Percentiles rank a stretch among this genome's conserved stretches.
Conservation (phyloP, 2,329 filamentous ascomycete genomes). For the Clonostachys rhizophaga region DNA sequence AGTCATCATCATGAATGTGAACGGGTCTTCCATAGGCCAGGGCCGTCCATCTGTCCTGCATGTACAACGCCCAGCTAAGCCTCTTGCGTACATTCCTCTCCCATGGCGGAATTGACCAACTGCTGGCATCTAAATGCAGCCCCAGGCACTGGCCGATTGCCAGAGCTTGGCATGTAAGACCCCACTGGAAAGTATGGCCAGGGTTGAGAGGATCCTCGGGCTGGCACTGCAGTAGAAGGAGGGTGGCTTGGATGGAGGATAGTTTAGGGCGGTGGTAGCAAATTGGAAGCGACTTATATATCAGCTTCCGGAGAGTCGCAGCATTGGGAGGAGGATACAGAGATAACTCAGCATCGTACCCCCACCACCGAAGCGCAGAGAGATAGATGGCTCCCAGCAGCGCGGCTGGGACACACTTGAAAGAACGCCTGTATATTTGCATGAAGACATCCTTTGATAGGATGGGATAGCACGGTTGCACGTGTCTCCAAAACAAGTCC, state of each 20-base stretch:
- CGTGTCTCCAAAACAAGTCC: slow-evolving; percentile 56
- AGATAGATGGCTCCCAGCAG: slow-evolving; percentile 51
- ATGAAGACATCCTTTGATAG: slow-evolving; percentile 49
- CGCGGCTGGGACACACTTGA: slow-evolving; percentile 45
- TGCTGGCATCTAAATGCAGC: slow-evolving; percentile 44
- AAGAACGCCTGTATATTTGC: slow-evolving; percentile 43
- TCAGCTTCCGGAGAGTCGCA: slow-evolving; percentile 19
- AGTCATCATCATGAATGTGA: slow-evolving; percentile 41
- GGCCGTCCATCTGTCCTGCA: slow-evolving; percentile 52
- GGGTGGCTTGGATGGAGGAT: slow-evolving; percentile 34
- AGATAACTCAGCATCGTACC: slow-evolving; percentile 32
- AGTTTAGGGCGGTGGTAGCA: slow-evolving; percentile 30
- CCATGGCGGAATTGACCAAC: slow-evolving; percentile 49
- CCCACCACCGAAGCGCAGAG: slow-evolving; percentile 49
- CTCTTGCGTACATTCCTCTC: slow-evolving; percentile 48
- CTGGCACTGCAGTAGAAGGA: slow-evolving; percentile 31
- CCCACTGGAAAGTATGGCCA: slow-evolving; percentile 21
- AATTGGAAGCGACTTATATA: slow-evolving; percentile 21
- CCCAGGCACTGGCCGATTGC: slow-evolving; percentile 42
- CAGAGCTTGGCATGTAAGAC: slow-evolving; percentile 32
- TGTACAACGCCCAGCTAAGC: slow-evolving; percentile 50
- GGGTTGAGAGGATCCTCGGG: slow-evolving; percentile 25
- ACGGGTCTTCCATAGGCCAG: slow-evolving; percentile 33
- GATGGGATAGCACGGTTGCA: slow-evolving; percentile 48
- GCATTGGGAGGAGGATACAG: slow-evolving; percentile 27